Evolutionary conservation across 164 flowering plant species (phyloP).

Genomic region (Vitis amurensis): DNA sequence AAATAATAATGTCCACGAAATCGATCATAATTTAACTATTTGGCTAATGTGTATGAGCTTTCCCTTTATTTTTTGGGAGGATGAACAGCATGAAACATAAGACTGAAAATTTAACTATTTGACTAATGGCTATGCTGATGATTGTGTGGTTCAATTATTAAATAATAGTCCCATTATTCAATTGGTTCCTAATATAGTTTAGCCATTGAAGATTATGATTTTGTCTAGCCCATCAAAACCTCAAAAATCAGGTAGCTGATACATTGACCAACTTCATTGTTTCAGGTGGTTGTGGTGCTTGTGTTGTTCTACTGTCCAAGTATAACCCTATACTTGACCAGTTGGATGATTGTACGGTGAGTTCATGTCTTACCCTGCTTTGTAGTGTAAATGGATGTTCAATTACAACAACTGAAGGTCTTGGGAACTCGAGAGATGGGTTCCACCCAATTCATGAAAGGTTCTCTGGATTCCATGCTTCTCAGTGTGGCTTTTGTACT

Average conservation of each 20-base stretch:
- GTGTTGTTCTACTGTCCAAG: constrained; percentile 80
- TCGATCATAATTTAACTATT: too few relatives aligned
- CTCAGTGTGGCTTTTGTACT: constrained; percentile 95
- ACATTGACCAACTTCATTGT: background rate
- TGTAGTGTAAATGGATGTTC: constrained; percentile 79
- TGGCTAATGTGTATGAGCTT: too few relatives aligned
- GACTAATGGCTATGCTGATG: too few relatives aligned
- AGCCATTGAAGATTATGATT: too few relatives aligned
- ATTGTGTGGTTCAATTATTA: too few relatives aligned
- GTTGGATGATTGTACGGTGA: constrained; percentile 67
- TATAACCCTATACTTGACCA: constrained; percentile 54
- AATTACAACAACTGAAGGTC: constrained; percentile 84
- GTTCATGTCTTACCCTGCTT: constrained; percentile 87
- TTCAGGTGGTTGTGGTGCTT: constrained; percentile 97
- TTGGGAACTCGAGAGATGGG: constrained; percentile 78
- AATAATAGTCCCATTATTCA: too few relatives aligned
- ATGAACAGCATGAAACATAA: too few relatives aligned
- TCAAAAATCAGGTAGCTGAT: too few relatives aligned
- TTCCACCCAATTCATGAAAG: constrained; percentile 84
- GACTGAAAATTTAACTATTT: too few relatives aligned
- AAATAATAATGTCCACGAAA: too few relatives aligned
- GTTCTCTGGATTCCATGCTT: constrained; percentile 86
- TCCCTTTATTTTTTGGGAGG: too few relatives aligned
- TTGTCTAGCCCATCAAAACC: too few relatives aligned
- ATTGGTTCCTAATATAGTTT: background rate